Percentiles rank a stretch among this genome's conserved stretches.
phyloP scores from a whole-genome alignment of 2,329 filamentous ascomycete genomes.

The Pestalotiopsis sp. region DNA sequence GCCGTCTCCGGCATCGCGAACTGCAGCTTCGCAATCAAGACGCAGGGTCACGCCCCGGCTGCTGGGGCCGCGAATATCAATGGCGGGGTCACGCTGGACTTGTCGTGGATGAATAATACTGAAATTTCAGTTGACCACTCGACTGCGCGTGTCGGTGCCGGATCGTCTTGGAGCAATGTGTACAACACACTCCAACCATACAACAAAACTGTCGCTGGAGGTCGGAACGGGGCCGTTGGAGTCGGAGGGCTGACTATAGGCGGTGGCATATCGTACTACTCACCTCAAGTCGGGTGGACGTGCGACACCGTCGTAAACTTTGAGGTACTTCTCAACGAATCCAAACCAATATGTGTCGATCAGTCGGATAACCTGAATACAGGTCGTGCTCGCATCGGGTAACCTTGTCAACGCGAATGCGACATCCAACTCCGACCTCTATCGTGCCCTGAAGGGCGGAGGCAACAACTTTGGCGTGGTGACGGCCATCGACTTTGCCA shows the following conservation, averaged over 20 bases:
- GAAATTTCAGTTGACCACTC: constrained; percentile 11
- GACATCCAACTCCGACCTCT: constrained; percentile 13
- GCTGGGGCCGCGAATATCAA: constrained; percentile 17
- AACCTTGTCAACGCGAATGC: constrained; percentile 14
- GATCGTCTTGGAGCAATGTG: constrained; percentile 16
- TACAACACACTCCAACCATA: constrained; percentile 14
- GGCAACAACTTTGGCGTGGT: constrained; percentile 19
- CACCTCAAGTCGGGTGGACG: constrained; percentile 18
- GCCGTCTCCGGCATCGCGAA: constrained; percentile 13
- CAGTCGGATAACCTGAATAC: background rate
- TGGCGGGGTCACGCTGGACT: constrained; percentile 15
- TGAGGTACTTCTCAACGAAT: constrained; percentile 14
- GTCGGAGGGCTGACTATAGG: constrained; percentile 25
- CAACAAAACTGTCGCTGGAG: constrained; percentile 18
- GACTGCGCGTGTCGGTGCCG: constrained; percentile 14
- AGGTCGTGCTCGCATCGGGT: constrained; percentile 14
- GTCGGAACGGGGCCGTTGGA: constrained; percentile 18
- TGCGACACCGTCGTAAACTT: constrained; percentile 22
- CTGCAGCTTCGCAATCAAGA: constrained; percentile 17
- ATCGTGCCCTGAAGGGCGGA: constrained; percentile 15
- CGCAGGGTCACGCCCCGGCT: constrained; percentile 16
- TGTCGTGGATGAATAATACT: constrained; percentile 14
- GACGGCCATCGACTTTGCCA: constrained; percentile 18
- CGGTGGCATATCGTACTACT: constrained; percentile 21
- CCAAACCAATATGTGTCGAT: background rate